Evolutionary conservation across 768 basidiomycete species (phyloP), one percentile per base, ranked within the genome.

Genomic region (Calocybe indica): DNA sequence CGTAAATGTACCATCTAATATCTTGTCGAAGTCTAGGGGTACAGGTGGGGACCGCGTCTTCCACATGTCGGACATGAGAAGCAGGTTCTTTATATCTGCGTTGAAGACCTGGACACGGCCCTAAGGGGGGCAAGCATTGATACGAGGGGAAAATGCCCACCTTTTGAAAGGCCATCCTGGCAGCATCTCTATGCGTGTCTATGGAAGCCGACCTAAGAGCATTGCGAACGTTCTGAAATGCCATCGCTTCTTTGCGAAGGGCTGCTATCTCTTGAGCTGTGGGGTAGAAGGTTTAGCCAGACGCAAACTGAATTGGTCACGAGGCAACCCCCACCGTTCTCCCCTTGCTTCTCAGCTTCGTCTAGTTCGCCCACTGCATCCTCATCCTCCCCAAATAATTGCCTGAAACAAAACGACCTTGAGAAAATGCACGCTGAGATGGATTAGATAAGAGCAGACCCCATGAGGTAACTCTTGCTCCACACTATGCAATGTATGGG

Each of bases 401-500:
- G 93, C 12, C 93, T 96, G 54, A 22, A 22, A 22, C 22, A 22
- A 22, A 22, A 6, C 32, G 42, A 41, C 29, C 45, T 42, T 50
- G 45, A 48, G 43, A 35, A 37, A 37, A 39, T 46, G 51, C 31
- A 33, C 13, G 8, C 31, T 13, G 13, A 22, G 35, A 56, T 7
- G 35, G 13, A 34, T 40, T 8, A 10, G 29, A 42, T 40, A 28
- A 42, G 28, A 0, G 40, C 12, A 42, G 1, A 67, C 87, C 88
- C 84, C 58, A 97, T 79, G 9, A 99, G 82, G 70, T 98, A 98
- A 48, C 83, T 93, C 64, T 98, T 99, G 30, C 92, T 92, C 96
- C 96, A 99, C 2, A 97, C 94, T 42, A 99, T 97, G 59, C 95
- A 99, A 58, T 99, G 96, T 43, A 98, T 96, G 0, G 96, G 92